Conservation (phyloP, 2,329 filamentous ascomycete species). For the Monosporascus ibericus region DNA sequence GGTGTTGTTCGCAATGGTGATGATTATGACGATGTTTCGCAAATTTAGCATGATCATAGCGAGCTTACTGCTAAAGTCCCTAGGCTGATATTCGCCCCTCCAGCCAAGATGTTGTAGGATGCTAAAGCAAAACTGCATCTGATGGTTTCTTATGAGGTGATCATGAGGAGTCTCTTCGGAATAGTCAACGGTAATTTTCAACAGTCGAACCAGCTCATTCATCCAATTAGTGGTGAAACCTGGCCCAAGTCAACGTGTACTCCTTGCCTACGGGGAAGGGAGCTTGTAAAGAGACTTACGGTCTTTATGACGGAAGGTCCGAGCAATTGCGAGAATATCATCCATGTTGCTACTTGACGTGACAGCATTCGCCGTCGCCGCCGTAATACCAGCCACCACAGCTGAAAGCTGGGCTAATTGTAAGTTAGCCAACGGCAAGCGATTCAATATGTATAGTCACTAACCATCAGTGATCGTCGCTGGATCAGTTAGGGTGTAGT, state of each 20-base stretch:
- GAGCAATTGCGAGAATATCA: slow-evolving; percentile 66
- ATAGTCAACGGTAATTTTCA: slow-evolving; percentile 75
- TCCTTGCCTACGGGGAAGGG: too few relatives aligned
- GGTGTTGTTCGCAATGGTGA: slow-evolving; percentile 57
- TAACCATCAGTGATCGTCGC: slow-evolving; percentile 44
- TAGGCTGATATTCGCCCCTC: slow-evolving; percentile 52
- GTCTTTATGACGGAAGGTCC: slow-evolving; percentile 36
- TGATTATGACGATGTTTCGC: slow-evolving; percentile 61
- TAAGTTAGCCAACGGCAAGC: slow-evolving; percentile 10
- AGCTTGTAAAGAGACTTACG: slow-evolving; percentile 18
- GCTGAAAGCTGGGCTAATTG: slow-evolving; percentile 47
- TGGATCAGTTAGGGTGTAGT: slow-evolving; percentile 43
- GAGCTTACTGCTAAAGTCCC: slow-evolving; percentile 65
- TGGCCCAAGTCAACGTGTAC: slow-evolving; percentile 19
- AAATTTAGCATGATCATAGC: slow-evolving; percentile 70
- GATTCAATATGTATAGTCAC: slow-evolving; percentile 7
- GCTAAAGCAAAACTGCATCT: slow-evolving; percentile 70
- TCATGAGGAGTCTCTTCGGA: slow-evolving; percentile 69
- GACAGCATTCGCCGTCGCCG: slow-evolving; percentile 41
- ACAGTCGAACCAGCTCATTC: slow-evolving; percentile 59
- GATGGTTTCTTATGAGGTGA: slow-evolving; percentile 64
- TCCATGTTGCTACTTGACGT: slow-evolving; percentile 51
- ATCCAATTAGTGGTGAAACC: slow-evolving; percentile 59
- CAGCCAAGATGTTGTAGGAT: slow-evolving; percentile 76
- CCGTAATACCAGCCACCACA: slow-evolving; percentile 55